Percentiles rank a stretch among this genome's conserved stretches.
Evolutionary conservation across 2,329 filamentous ascomycete genomes (phyloP).

Genomic region (Colletotrichum scovillei): DNA sequence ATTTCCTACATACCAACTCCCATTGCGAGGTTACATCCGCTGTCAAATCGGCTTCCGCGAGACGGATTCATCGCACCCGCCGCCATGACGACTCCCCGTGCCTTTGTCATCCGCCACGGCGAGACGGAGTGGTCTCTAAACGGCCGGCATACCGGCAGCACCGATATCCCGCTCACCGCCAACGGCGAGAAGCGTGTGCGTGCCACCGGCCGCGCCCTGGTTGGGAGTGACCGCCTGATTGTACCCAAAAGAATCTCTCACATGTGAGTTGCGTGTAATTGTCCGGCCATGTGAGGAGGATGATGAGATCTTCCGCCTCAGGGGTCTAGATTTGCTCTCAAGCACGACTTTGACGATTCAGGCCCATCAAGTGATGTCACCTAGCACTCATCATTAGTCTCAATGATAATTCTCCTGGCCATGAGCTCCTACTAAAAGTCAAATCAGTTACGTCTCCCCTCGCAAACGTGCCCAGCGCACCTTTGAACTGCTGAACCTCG

Average conservation of each 20-base stretch:
- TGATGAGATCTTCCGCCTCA: neutral
- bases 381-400: neutral
- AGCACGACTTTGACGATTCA: neutral
- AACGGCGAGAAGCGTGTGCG: conserved; percentile 82
- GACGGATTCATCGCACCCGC: neutral
- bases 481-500: conserved; percentile 87
- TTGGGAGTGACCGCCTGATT: conserved; percentile 86
- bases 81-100: conserved; percentile 66
- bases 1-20: neutral
- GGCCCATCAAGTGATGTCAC: neutral
- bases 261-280: conserved; percentile 67
- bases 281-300: neutral
- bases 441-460: conserved; percentile 81
- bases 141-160: conserved; percentile 84
- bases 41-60: neutral
- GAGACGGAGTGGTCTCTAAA: conserved; percentile 96
- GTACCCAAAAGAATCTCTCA: conserved; percentile 84
- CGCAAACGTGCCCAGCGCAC: conserved; percentile 86
- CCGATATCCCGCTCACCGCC: conserved; percentile 86
- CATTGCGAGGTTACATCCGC: conserved; percentile 13
- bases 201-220: conserved; percentile 84
- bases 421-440: neutral
- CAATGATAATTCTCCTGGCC: neutral
- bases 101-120: conserved; percentile 89
- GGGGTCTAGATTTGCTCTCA: neutral